Percentiles rank a stretch among this genome's conserved stretches.
phyloP scores from a whole-genome alignment of 2,329 filamentous ascomycete genomes.

The Sclerotinia glacialis region DNA sequence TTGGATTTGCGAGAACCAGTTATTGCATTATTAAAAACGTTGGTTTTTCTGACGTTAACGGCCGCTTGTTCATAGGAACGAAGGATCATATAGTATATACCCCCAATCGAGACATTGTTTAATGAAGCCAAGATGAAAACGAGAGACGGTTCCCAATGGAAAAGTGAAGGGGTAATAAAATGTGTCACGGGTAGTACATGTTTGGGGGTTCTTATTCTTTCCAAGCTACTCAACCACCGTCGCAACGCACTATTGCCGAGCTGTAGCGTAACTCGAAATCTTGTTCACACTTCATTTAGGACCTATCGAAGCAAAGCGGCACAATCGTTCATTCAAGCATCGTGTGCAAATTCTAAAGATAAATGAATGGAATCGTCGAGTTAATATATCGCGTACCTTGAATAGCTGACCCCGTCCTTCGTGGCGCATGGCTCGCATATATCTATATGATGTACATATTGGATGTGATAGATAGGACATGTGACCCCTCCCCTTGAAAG shows the following conservation, averaged over 20 bases:
- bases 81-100: constrained; percentile 12
- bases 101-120: neutral
- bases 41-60: neutral
- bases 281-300: neutral
- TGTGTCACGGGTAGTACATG: constrained; percentile 15
- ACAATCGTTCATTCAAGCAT: neutral
- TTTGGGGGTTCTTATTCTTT: neutral
- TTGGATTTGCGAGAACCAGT: neutral
- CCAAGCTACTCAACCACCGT: neutral
- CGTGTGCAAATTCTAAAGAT: neutral
- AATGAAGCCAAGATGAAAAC: neutral
- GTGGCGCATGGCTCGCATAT: neutral
- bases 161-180: neutral
- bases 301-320: constrained; percentile 4
- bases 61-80: neutral
- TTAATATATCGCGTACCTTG: constrained; percentile 4
- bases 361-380: neutral
- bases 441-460: neutral
- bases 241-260: constrained; percentile 10
- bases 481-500: neutral
- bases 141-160: neutral
- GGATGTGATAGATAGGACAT: constrained; percentile 9
- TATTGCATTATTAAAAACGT: constrained; percentile 15
- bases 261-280: constrained; percentile 6
- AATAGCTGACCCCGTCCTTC: neutral